Percentiles rank a stretch among this genome's conserved stretches.
Conservation (phyloP, 1,139 yeast species). For the Kluyveromyces marxianus region DNA sequence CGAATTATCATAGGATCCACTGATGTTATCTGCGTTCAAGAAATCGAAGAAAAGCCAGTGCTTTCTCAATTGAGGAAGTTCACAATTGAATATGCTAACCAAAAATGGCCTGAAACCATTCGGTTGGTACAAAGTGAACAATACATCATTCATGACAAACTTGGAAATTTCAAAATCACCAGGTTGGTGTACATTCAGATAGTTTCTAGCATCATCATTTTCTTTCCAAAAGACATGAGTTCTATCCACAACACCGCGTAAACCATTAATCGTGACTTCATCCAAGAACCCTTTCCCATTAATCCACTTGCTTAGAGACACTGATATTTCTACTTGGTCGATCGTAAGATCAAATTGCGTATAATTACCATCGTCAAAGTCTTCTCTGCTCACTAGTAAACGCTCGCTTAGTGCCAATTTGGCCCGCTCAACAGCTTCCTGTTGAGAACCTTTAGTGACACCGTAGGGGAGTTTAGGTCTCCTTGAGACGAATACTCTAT, state of each 20-base stretch:
- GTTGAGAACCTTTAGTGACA: constrained; percentile 66
- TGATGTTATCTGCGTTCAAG: constrained; percentile 73
- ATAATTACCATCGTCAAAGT: constrained; percentile 81
- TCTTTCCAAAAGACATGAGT: constrained; percentile 80
- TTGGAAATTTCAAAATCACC: constrained; percentile 92
- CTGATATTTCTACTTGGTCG: constrained; percentile 73
- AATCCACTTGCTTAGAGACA: constrained; percentile 80
- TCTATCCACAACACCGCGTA: constrained; percentile 87
- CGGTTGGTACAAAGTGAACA: constrained; percentile 79
- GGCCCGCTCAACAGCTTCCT: constrained; percentile 28
- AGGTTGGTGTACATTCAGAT: constrained; percentile 62
- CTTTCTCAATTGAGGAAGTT: constrained; percentile 68
- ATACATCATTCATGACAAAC: constrained; percentile 74
- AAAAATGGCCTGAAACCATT: constrained; percentile 72
- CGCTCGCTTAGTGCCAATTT: constrained; percentile 25
- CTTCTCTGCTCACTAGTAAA: constrained; percentile 30
- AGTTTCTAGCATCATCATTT: constrained; percentile 74
- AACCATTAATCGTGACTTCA: constrained; percentile 73
- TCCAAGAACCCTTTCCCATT: constrained; percentile 84
- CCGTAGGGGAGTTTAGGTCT: constrained; percentile 45
- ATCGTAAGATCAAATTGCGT: constrained; percentile 91
- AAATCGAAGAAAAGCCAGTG: constrained; percentile 91
- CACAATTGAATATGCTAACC: constrained; percentile 81
- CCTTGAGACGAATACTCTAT: constrained; percentile 78
- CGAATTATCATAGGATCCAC: constrained; percentile 90